A percentile compares a stretch with the other conserved stretches of the same genome.
These are phyloP conservation scores for Botryosphaeria agaves DNA, from an alignment of 2,329 filamentous ascomycete genomes.

Conservation along the genomic window DNA sequence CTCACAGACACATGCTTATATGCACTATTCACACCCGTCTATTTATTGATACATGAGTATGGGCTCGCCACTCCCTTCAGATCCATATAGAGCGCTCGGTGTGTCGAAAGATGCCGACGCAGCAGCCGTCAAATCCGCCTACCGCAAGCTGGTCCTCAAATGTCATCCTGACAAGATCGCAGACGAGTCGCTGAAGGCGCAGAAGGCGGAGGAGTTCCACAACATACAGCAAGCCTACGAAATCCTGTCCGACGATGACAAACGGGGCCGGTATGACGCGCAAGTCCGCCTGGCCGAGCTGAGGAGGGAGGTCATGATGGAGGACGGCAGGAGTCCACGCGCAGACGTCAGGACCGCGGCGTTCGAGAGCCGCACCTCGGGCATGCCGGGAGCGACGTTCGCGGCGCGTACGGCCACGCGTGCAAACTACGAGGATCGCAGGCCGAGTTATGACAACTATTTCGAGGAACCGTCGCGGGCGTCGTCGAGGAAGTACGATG, in stretches of 20 bases:
- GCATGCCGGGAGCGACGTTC: constrained; percentile 12
- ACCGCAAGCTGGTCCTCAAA: constrained; percentile 74
- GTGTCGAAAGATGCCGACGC: constrained; percentile 54
- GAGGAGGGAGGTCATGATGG: constrained; percentile 33
- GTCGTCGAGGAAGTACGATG: constrained; percentile 19
- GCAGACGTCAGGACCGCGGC: constrained; percentile 15
- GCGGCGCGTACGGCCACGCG: constrained; percentile 7
- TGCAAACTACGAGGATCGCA: constrained; percentile 16
- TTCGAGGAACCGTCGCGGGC: constrained; percentile 16
- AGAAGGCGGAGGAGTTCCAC: constrained; percentile 79
- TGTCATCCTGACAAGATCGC: constrained; percentile 87
- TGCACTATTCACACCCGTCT: background rate
- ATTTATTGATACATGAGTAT: constrained; percentile 26
- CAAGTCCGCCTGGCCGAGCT: constrained; percentile 50
- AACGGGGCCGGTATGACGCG: constrained; percentile 62
- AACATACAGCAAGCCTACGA: constrained; percentile 88
- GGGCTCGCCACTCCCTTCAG: constrained; percentile 33
- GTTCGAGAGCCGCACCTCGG: constrained; percentile 14
- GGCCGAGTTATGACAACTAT: constrained; percentile 17
- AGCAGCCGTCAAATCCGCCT: constrained; percentile 56
- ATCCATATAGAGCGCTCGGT: constrained; percentile 67
- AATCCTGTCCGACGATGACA: constrained; percentile 60
- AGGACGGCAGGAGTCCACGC: constrained; percentile 7
- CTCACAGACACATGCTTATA: constrained; percentile 1
- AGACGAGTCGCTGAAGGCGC: constrained; percentile 55